These are phyloP conservation scores for Brasenia schreberi DNA, from an alignment of 164 flowering plant species.

Conservation along the genomic window DNA sequence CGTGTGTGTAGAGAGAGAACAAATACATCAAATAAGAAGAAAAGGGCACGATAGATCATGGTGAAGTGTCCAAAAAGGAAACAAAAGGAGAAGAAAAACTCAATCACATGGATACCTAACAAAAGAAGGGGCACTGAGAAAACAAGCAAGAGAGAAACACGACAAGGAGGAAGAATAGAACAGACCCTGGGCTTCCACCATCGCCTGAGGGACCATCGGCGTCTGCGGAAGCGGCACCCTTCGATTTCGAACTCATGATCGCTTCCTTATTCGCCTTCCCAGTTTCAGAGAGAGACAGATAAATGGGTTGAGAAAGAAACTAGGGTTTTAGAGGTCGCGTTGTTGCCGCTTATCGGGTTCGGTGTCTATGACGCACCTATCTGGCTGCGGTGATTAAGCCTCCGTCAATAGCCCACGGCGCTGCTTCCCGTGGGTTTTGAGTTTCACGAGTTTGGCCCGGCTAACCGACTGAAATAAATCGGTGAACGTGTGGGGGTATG, in stretches of 20 bases:
- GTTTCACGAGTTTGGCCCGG: too few species aligned
- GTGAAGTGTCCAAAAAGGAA: background rate
- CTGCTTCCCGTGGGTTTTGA: too few species aligned
- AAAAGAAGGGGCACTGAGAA: background rate
- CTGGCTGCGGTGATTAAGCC: too few species aligned
- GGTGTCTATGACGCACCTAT: too few species aligned
- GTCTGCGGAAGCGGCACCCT: conserved; percentile 1
- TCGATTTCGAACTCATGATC: conserved; percentile 34
- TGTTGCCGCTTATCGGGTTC: too few species aligned
- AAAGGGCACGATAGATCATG: background rate
- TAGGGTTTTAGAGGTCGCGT: background rate
- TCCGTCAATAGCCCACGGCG: too few species aligned
- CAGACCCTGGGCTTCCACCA: conserved; percentile 63
- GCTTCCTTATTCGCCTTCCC: background rate
- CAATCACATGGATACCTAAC: background rate
- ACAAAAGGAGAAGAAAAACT: background rate
- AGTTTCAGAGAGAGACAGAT: too few species aligned
- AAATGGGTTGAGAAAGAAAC: background rate
- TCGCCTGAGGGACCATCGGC: conserved; percentile 15
- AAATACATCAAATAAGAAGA: background rate
- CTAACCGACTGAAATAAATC: too few species aligned
- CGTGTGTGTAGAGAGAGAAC: background rate
- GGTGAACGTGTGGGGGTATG: too few species aligned
- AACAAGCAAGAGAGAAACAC: background rate
- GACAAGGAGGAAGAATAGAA: background rate